Base-by-base conservation (phyloP, 257 asterid species). In the Solanum virginianum region DNA sequence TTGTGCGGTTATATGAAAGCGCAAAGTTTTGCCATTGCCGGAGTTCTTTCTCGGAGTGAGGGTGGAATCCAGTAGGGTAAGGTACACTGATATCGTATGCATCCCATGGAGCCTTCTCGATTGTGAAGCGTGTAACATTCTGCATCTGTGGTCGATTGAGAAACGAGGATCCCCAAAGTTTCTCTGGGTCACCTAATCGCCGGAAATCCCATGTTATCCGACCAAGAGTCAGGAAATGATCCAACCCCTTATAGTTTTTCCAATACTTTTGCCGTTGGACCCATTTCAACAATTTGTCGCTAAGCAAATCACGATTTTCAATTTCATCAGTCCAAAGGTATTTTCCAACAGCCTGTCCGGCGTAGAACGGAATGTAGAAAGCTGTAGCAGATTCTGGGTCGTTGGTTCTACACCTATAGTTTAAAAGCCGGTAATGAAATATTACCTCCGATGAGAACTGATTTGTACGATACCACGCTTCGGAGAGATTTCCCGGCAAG, bases 11-110 rank as follows among this genome's bases (percentile, higher is more conserved):
- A 14, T 88, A 80, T 10, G 81, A 83, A 74, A 94, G 89, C 1
- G 91, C 89, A 84, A 86, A 94, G 11, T 81, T 88, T 39, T 91
- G 97, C 99, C 99, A 95, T 7, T 88, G 80, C 10, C 43, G 51
- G 7, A 93, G 83, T 47, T 70, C 81, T 10, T 89, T 86, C 8
- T 17, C 82, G 1, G 97, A 89, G 54, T 91, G 91, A 80, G 99
- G 98, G 91, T 95, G 99, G 88, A 95, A 95, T 77, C 97, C 98
- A 16, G 94, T 93, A 18, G 97, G 99, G 84, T 95, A 95, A n/a
- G 99, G 99, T 2, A 95, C 93, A 53, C 92, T 86, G 8, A 94
- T 89, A 56, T 95, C 99, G 89, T 85, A 88, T 20, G 87, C 89
- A n/a, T 94, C 99, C 71, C 98, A 94, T 1, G 97, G 95, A 29